Conservation (phyloP, 305 asterid genomes). For the Withania somnifera region DNA sequence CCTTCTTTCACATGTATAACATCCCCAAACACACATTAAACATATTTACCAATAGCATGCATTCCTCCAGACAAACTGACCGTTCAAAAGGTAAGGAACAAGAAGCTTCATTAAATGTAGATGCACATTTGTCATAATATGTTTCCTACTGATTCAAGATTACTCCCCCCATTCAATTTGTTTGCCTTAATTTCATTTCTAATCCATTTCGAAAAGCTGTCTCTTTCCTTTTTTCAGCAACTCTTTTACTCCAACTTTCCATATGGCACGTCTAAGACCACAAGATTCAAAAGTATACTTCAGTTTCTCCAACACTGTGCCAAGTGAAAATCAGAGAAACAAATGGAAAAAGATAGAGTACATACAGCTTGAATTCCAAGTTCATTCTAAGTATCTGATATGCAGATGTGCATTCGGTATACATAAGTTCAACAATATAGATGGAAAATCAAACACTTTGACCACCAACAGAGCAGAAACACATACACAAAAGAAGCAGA, state of each 20-base stretch:
- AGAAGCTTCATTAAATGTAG: background rate
- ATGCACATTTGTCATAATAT: background rate
- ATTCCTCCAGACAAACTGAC: background rate
- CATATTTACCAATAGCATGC: background rate
- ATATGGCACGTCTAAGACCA: background rate
- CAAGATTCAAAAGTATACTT: background rate
- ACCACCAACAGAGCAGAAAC: background rate
- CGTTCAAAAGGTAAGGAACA: background rate
- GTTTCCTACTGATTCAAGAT: background rate
- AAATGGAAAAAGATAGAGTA: too few species aligned
- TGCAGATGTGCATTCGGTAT: too few species aligned
- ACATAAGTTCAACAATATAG: too few species aligned
- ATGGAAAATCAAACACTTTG: background rate
- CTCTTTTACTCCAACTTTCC: background rate
- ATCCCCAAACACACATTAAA: background rate
- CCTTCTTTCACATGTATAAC: background rate
- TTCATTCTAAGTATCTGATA: too few species aligned
- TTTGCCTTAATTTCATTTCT: too few species aligned
- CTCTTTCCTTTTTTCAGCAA: background rate
- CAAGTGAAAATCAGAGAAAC: background rate
- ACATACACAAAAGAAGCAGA: background rate
- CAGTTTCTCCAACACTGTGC: background rate
- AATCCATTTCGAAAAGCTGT: too few species aligned
- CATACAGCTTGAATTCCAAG: too few species aligned
- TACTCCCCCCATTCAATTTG: too few species aligned